These are phyloP conservation scores for Dioscorea zingiberensis DNA, from an alignment of 106 monocot species.

Conservation along the genomic window DNA sequence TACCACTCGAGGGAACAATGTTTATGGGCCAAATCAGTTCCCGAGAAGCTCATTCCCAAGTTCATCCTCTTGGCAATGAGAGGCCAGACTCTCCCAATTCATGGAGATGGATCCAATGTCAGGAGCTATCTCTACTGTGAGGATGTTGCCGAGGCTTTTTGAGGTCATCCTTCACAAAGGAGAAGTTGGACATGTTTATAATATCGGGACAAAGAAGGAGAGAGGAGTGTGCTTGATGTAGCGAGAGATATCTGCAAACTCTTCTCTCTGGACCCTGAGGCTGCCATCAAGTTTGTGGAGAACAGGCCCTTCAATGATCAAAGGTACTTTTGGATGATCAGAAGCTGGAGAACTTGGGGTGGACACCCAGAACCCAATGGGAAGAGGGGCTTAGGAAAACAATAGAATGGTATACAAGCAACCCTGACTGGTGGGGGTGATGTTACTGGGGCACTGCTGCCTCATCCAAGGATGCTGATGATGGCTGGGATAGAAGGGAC, in stretches of 20 bases:
- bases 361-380: constrained; percentile 43
- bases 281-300: constrained; percentile 32
- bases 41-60: constrained; percentile 12
- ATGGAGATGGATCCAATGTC: constrained; percentile 9
- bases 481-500: constrained; percentile 29
- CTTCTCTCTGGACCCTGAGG: constrained; percentile 14
- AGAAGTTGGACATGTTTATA: constrained; percentile 13
- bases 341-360: constrained; percentile 51
- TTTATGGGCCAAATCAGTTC: constrained; percentile 11
- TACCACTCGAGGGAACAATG: constrained; percentile 8
- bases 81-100: constrained; percentile 8
- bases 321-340: constrained; percentile 55
- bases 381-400: constrained; percentile 56
- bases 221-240: constrained; percentile 28
- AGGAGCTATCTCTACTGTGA: constrained; percentile 17
- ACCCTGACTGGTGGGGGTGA: constrained; percentile 56
- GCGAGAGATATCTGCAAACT: constrained; percentile 24
- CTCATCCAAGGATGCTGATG: constrained; percentile 57
- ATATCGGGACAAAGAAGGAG: constrained; percentile 21
- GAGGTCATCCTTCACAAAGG: constrained; percentile 18
- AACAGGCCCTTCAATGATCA: constrained; percentile 62
- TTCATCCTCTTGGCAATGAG: constrained; percentile 13
- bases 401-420: constrained; percentile 45
- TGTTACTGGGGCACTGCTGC: constrained; percentile 39
- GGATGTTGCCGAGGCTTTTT: constrained; percentile 12